Evolutionary conservation across 257 asterid species (phyloP).

Genomic region (Gentiana dahurica): DNA sequence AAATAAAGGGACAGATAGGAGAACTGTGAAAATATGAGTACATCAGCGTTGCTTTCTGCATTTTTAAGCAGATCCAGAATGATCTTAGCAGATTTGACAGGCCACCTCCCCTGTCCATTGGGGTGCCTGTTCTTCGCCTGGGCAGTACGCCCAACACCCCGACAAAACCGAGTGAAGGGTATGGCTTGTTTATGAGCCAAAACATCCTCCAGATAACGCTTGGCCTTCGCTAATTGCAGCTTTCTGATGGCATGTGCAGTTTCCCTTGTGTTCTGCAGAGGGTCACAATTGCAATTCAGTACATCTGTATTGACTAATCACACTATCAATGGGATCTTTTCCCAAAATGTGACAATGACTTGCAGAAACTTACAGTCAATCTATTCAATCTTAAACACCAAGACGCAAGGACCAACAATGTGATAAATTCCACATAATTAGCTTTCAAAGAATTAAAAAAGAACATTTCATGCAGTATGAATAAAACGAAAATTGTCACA

Average conservation of each 20-base stretch:
- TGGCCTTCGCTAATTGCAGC: constrained; percentile 67
- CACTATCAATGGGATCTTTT: too few relatives aligned
- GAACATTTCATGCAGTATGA: too few relatives aligned
- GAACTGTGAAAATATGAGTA: constrained; percentile 6
- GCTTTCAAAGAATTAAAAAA: too few relatives aligned
- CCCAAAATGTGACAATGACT: too few relatives aligned
- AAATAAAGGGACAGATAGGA: neutral
- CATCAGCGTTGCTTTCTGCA: constrained; percentile 92
- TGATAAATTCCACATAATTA: too few relatives aligned
- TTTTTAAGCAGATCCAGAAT: constrained; percentile 71
- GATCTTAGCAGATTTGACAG: constrained; percentile 65
- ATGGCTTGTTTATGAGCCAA: constrained; percentile 86
- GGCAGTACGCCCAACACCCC: constrained; percentile 89
- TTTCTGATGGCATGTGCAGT: constrained; percentile 79
- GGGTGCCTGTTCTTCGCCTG: constrained; percentile 91
- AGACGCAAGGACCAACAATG: too few relatives aligned
- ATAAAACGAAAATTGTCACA: too few relatives aligned
- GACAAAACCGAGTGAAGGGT: constrained; percentile 72
- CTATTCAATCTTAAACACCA: too few relatives aligned
- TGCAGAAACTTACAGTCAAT: too few relatives aligned
- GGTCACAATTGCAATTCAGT: too few relatives aligned
- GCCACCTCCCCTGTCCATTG: constrained; percentile 94
- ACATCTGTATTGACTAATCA: too few relatives aligned
- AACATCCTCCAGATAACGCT: constrained; percentile 83
- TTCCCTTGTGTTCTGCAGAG: constrained; percentile 67